A percentile compares a stretch with the other conserved stretches of the same genome.
Conservation (phyloP, 768 basidiomycete genomes). For the Terana coerulea region DNA sequence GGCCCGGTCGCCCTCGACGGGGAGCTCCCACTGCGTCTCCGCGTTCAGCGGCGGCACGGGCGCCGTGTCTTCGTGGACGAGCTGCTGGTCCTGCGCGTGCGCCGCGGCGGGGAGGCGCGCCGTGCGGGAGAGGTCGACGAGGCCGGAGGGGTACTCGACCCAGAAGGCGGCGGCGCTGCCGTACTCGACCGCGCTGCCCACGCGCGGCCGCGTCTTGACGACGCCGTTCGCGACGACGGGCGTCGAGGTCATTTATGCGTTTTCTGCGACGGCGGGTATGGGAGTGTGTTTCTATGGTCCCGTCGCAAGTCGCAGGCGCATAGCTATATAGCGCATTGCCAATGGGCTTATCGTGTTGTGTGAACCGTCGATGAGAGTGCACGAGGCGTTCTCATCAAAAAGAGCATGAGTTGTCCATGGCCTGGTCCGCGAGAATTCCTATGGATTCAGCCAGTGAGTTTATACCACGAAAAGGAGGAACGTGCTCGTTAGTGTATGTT, state of each 20-base stretch:
- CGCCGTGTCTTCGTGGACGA: conserved; percentile 7
- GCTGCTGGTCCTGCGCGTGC: conserved; percentile 4
- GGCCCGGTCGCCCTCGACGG: conserved; percentile 47
- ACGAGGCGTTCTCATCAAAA: background rate
- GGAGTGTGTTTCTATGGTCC: background rate
- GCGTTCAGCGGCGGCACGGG: conserved; percentile 27
- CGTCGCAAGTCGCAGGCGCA: background rate
- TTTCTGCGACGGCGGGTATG: too few relatives aligned
- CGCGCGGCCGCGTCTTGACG: conserved; percentile 29
- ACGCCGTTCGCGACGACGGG: conserved; percentile 14
- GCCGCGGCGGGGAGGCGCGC: conserved; percentile 31
- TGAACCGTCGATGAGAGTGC: background rate
- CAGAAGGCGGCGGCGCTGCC: conserved; percentile 56
- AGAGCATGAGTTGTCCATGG: background rate
- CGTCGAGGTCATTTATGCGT: conserved; percentile 11
- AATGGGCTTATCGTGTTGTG: background rate
- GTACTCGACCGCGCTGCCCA: conserved; percentile 45
- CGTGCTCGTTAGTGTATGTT: too few relatives aligned
- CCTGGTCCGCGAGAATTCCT: too few relatives aligned
- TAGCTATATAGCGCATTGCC: background rate
- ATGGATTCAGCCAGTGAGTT: too few relatives aligned
- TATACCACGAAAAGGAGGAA: too few relatives aligned
- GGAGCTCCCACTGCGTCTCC: conserved; percentile 47
- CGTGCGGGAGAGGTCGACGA: conserved; percentile 57
- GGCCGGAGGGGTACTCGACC: conserved; percentile 66